A percentile compares a stretch with the other conserved stretches of the same genome.
phyloP scores from a whole-genome alignment of 2,329 filamentous ascomycete species.

The Arthrobotrys conoides region DNA sequence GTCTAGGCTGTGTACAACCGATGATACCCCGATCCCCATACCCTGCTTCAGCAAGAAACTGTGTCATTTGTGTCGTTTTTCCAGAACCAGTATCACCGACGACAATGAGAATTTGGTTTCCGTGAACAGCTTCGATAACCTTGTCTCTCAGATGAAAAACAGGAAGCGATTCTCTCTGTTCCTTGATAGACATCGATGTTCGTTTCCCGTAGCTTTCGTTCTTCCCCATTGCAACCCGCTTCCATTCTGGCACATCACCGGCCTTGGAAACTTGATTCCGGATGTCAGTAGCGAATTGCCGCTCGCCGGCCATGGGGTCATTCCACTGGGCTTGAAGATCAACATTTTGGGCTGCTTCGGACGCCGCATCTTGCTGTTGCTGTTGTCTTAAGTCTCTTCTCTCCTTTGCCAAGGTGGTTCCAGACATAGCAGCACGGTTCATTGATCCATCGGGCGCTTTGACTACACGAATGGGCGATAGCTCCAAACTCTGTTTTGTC shows the following conservation, averaged over 20 bases:
- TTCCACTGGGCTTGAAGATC: constrained; percentile 94
- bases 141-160: constrained; percentile 90
- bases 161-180: constrained; percentile 90
- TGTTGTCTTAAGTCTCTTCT: constrained; percentile 89
- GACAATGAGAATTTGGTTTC: constrained; percentile 93
- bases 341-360: constrained; percentile 81
- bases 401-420: constrained; percentile 88
- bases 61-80: constrained; percentile 96
- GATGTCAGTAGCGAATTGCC: constrained; percentile 90
- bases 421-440: constrained; percentile 95
- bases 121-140: constrained; percentile 85
- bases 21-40: constrained; percentile 90
- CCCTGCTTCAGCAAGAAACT: constrained; percentile 92
- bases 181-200: constrained; percentile 91
- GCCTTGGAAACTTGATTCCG: constrained; percentile 74
- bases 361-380: constrained; percentile 82
- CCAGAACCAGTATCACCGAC: constrained; percentile 97
- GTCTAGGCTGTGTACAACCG: constrained; percentile 95
- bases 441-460: constrained; percentile 98
- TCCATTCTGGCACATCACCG: constrained; percentile 91
- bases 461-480: constrained; percentile 95
- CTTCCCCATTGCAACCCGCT: constrained; percentile 82
- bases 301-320: constrained; percentile 90
- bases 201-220: constrained; percentile 86
- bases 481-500: constrained; percentile 93